These are phyloP conservation scores for Ceratobasidium sp. DNA, from an alignment of 1,284 basidiomycete species.

Conservation along the genomic window DNA sequence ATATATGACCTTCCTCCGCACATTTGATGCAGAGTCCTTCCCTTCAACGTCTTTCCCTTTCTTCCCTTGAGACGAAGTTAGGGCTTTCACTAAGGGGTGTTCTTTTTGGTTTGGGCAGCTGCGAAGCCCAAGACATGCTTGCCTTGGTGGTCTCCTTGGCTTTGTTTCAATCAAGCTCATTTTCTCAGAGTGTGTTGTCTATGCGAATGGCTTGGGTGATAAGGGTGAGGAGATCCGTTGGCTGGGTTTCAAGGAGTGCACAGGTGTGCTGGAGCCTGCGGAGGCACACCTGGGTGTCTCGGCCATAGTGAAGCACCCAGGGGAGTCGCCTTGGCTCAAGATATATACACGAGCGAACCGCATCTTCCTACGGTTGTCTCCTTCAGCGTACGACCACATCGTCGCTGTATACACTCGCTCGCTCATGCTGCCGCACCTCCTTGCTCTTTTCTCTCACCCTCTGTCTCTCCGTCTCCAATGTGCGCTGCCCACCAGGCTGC, in stretches of 20 bases:
- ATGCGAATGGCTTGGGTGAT: neutral
- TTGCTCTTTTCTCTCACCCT: no score
- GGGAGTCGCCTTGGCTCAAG: no score
- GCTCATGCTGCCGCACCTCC: no score
- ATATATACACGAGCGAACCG: no score
- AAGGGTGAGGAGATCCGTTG: neutral
- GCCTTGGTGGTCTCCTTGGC: neutral
- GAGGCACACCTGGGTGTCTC: no score
- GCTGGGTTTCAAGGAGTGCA: neutral
- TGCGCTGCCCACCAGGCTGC: no score
- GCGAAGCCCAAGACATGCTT: neutral
- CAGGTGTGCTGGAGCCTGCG: no score
- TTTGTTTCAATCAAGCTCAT: neutral
- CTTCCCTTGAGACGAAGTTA: neutral
- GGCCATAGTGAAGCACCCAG: no score
- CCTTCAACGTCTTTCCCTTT: neutral
- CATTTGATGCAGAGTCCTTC: constrained; percentile 21
- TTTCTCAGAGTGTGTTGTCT: neutral
- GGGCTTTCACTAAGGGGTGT: neutral
- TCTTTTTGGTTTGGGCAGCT: neutral
- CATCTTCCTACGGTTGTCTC: no score
- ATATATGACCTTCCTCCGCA: neutral
- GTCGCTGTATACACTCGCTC: no score
- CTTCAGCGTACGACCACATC: no score
- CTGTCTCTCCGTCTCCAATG: no score